Evolutionary conservation across 768 basidiomycete species (phyloP).

Genomic region (Calocybe gangraenosa): DNA sequence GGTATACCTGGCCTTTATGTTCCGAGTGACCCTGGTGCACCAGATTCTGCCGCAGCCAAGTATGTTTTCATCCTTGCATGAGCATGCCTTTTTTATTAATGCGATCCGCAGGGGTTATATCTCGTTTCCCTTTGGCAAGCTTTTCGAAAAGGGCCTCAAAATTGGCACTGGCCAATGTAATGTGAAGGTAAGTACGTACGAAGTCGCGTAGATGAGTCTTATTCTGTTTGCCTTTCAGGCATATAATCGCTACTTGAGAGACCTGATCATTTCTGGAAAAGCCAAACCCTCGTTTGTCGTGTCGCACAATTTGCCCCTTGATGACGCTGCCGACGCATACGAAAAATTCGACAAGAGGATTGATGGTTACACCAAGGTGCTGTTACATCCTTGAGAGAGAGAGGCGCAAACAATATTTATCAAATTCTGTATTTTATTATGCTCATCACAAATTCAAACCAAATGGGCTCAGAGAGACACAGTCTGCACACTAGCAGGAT

Average conservation of each 20-base stretch:
- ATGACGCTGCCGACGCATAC: conserved; percentile 46
- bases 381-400: conserved; percentile 45
- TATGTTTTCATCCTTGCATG: conserved; percentile 18
- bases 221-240: conserved; percentile 22
- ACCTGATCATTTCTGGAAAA: conserved; percentile 48
- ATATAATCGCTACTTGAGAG: conserved; percentile 51
- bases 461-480: conserved; percentile 4
- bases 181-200: conserved; percentile 35
- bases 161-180: conserved; percentile 55
- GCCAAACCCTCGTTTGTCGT: conserved; percentile 55
- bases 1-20: conserved; percentile 57
- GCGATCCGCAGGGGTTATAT: conserved; percentile 37
- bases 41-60: conserved; percentile 47
- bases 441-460: too few species aligned
- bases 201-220: neutral
- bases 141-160: conserved; percentile 54
- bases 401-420: neutral
- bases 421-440: too few species aligned
- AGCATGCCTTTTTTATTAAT: neutral
- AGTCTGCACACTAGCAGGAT: conserved; percentile 5
- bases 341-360: conserved; percentile 50
- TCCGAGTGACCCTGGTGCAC: conserved; percentile 53
- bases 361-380: conserved; percentile 51
- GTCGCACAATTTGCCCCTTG: conserved; percentile 46
- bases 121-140: conserved; percentile 46